A percentile compares a stretch with the other conserved stretches of the same genome.
phyloP scores from a whole-genome alignment of 1,284 basidiomycete genomes.

The Sphagnurus paluster region DNA sequence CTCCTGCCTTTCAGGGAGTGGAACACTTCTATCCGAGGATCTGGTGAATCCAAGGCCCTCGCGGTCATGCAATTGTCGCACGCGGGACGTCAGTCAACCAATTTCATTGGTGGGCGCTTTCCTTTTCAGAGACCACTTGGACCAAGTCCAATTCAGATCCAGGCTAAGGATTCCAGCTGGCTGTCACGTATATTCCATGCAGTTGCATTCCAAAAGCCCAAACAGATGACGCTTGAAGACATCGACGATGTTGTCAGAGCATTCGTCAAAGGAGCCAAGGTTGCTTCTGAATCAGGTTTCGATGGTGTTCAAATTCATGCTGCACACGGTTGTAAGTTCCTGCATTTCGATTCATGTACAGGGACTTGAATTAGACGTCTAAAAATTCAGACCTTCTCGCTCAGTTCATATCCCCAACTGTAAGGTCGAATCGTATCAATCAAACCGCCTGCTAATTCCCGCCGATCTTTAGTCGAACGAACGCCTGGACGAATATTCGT shows the following conservation, averaged over 20 bases:
- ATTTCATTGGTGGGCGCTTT: conserved; percentile 66
- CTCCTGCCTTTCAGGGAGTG: conserved; percentile 54
- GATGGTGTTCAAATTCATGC: conserved; percentile 90
- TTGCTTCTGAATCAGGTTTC: conserved; percentile 76
- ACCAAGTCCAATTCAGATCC: conserved; percentile 69
- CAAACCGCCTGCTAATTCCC: neutral
- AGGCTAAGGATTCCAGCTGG: conserved; percentile 32
- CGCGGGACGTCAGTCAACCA: conserved; percentile 82
- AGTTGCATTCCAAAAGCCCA: conserved; percentile 65
- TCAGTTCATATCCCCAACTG: conserved; percentile 82
- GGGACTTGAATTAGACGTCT: neutral
- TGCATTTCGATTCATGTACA: neutral
- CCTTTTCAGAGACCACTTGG: conserved; percentile 66
- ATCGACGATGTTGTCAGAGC: conserved; percentile 61
- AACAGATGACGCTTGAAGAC: conserved; percentile 58
- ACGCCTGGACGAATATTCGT: conserved; percentile 66
- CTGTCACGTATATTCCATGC: conserved; percentile 47
- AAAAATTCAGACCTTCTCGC: conserved; percentile 71
- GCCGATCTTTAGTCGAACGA: conserved; percentile 65
- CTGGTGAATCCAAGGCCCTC: conserved; percentile 29
- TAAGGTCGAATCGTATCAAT: conserved; percentile 27
- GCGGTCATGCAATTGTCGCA: conserved; percentile 87
- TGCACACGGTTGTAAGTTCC: conserved; percentile 82
- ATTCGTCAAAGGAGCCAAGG: conserved; percentile 72
- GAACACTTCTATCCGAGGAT: conserved; percentile 50